A percentile compares a stretch with the other conserved stretches of the same genome.
phyloP scores from a whole-genome alignment of 148 eudicot species.

The Rhododendron ovatum region DNA sequence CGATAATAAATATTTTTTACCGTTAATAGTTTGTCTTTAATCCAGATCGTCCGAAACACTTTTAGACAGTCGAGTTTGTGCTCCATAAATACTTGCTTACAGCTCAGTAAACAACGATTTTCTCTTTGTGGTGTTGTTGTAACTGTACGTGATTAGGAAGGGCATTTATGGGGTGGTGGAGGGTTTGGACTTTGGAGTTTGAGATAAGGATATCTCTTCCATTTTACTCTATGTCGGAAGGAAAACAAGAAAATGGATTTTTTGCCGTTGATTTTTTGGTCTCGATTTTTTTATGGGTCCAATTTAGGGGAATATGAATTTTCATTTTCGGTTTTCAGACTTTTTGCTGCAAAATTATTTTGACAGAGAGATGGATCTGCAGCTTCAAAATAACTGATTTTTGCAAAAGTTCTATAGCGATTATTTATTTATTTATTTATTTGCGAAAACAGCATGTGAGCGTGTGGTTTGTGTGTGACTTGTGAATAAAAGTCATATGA shows the following conservation, averaged over 20 bases:
- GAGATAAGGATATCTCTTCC: background rate
- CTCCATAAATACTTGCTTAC: rapidly evolving
- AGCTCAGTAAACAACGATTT: no score
- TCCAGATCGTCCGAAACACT: no score
- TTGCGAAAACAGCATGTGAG: background rate
- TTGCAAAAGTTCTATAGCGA: background rate
- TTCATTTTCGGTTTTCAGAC: background rate
- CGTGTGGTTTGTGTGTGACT: background rate
- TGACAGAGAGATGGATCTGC: background rate
- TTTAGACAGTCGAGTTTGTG: no score
- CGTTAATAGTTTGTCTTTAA: no score
- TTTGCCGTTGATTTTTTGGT: no score
- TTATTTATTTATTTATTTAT: no score
- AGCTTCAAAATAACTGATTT: background rate
- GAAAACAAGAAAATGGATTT: background rate
- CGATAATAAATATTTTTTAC: no score
- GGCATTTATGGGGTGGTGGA: no score
- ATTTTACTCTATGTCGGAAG: background rate
- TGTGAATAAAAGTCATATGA: background rate
- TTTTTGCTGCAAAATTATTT: no score
- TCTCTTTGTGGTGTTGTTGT: no score
- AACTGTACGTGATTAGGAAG: background rate
- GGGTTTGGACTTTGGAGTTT: no score
- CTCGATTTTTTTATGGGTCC: no score
- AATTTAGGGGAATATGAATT: background rate